Conservation (phyloP, 2,329 filamentous ascomycete genomes). For the Microascus cirrosus region DNA sequence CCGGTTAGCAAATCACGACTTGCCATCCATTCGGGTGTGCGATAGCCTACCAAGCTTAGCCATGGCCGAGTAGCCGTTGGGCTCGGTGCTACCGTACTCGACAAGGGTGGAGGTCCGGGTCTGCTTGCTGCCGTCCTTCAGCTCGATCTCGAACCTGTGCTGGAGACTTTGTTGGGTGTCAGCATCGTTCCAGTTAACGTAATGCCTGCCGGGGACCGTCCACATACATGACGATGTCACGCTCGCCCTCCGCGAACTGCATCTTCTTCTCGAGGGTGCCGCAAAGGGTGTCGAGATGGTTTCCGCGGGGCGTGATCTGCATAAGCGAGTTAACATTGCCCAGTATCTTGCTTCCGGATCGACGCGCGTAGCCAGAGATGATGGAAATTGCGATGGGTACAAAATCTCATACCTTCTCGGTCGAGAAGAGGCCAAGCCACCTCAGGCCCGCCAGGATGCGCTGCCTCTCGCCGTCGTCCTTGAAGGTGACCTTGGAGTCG, state of each 20-base stretch:
- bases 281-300: conserved; percentile 84
- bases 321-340: too few relatives aligned
- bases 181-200: neutral
- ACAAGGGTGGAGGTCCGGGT: conserved; percentile 69
- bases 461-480: conserved; percentile 46
- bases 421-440: conserved; percentile 61
- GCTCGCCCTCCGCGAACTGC: conserved; percentile 72
- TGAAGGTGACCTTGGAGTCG: conserved; percentile 63
- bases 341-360: too few relatives aligned
- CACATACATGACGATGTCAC: conserved; percentile 58
- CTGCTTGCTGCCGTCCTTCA: conserved; percentile 67
- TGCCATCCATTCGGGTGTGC: neutral
- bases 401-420: conserved; percentile 28
- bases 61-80: conserved; percentile 73
- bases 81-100: conserved; percentile 62
- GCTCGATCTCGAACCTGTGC: conserved; percentile 76
- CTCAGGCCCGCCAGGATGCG: conserved; percentile 60
- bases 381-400: too few relatives aligned
- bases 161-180: conserved; percentile 36
- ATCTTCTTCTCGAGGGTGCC: conserved; percentile 85
- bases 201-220: too few relatives aligned
- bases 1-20: neutral
- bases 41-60: conserved; percentile 47
- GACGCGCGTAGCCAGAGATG: too few relatives aligned
- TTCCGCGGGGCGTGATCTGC: conserved; percentile 57